Evolutionary conservation across 2,329 filamentous ascomycete genomes (phyloP).

Genomic region (Nigrospora oryzae): DNA sequence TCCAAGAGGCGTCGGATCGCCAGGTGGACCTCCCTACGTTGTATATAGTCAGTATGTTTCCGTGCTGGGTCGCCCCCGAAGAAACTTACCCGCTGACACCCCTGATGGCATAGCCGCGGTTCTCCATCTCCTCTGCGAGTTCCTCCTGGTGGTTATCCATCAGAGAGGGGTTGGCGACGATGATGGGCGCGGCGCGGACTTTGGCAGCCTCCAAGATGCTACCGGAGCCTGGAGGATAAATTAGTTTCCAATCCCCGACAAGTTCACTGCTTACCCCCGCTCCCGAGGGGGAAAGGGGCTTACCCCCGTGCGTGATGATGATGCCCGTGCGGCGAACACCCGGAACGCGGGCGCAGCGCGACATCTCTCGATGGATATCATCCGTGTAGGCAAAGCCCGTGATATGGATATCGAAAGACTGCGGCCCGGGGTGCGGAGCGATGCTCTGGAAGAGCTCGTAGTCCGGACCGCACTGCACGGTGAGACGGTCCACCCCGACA

Average conservation of each 20-base stretch:
- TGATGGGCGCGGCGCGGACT: slow-evolving; percentile 67
- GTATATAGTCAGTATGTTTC: neutral
- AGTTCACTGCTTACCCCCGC: neutral
- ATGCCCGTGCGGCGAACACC: slow-evolving; percentile 48
- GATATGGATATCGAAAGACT: slow-evolving; percentile 36
- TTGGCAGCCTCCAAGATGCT: slow-evolving; percentile 79
- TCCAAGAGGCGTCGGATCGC: too few species aligned
- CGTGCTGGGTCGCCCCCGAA: neutral
- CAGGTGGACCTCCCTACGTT: neutral
- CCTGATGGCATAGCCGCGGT: slow-evolving; percentile 68
- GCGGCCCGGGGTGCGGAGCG: slow-evolving; percentile 2
- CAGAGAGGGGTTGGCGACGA: slow-evolving; percentile 76
- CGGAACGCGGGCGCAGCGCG: slow-evolving; percentile 33
- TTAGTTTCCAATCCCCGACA: neutral
- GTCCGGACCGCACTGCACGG: slow-evolving; percentile 74
- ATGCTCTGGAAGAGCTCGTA: slow-evolving; percentile 42
- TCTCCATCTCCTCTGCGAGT: slow-evolving; percentile 67
- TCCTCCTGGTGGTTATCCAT: slow-evolving; percentile 89
- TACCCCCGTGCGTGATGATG: slow-evolving; percentile 86
- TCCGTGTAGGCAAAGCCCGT: slow-evolving; percentile 59
- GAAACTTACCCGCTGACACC: slow-evolving; percentile 54
- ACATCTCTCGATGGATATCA: slow-evolving; percentile 51
- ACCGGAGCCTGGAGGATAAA: slow-evolving; percentile 59
- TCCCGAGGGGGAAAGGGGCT: slow-evolving; percentile 10
- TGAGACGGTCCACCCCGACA: slow-evolving; percentile 60